phyloP scores from a whole-genome alignment of 225 moss, liverwort and hornwort species.

The Rhytidiadelphus loreus region DNA sequence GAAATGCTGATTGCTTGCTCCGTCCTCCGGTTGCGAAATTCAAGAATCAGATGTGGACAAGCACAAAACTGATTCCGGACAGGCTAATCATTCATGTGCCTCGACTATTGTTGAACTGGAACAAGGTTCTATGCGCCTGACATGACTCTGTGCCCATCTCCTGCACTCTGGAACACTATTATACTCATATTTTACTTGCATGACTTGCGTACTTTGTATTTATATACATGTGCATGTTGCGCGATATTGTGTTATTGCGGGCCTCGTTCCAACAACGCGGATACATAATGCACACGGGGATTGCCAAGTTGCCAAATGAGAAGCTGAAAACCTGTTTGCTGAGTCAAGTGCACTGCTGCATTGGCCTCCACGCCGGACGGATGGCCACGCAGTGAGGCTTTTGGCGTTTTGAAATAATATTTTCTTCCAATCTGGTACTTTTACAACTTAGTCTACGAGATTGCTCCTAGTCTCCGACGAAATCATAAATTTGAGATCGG shows the following conservation, averaged over 20 bases:
- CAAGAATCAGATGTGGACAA: neutral
- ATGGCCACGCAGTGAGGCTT: neutral
- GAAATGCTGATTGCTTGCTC: neutral
- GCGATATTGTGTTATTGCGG: neutral
- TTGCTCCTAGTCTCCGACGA: neutral
- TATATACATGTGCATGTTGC: neutral
- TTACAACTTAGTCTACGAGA: neutral
- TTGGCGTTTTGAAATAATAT: neutral
- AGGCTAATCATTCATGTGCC: constrained; percentile 5
- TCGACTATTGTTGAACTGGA: neutral
- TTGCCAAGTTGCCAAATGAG: neutral
- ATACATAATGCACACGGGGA: neutral
- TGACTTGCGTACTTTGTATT: neutral
- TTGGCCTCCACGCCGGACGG: neutral
- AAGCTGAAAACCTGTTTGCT: neutral
- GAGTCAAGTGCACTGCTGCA: neutral
- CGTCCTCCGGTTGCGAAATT: neutral
- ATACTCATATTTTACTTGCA: neutral
- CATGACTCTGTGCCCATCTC: neutral
- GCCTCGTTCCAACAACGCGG: neutral
- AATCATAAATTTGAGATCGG: neutral
- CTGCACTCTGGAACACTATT: neutral
- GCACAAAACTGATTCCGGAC: neutral
- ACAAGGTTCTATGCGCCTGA: neutral
- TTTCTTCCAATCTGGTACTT: neutral